Evolutionary conservation across 2,329 filamentous ascomycete genomes (phyloP).

Genomic region (Domatiomyces catenatus): DNA sequence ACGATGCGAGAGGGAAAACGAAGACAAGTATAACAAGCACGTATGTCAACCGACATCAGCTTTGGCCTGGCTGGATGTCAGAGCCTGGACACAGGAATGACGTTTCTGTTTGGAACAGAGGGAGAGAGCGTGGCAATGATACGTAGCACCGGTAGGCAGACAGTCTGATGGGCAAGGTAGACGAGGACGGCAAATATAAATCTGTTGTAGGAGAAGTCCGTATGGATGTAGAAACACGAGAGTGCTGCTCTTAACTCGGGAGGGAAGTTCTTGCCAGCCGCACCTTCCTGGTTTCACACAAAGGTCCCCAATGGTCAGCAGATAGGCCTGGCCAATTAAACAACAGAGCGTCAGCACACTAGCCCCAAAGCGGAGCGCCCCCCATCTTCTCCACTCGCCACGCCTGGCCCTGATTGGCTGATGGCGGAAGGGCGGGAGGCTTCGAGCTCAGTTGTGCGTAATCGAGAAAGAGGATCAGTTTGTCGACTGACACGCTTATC

Average conservation of each 20-base stretch:
- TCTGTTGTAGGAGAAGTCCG: not conserved
- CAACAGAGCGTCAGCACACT: not conserved
- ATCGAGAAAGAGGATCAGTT: not conserved
- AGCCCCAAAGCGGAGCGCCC: not conserved
- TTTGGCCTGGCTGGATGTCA: not conserved
- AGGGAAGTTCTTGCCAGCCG: not conserved
- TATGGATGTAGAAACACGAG: not conserved
- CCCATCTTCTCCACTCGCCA: not conserved
- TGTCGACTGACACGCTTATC: not conserved
- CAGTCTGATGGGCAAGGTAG: not conserved
- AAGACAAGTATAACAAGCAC: slow-evolving; percentile 38
- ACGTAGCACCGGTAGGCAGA: not conserved
- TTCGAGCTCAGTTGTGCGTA: not conserved
- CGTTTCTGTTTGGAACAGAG: not conserved
- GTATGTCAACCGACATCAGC: slow-evolving; percentile 45
- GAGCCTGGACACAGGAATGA: not conserved
- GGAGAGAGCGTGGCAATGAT: not conserved
- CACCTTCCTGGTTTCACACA: not conserved
- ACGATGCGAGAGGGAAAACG: slow-evolving; percentile 41
- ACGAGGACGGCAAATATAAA: not conserved
- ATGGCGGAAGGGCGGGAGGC: not conserved
- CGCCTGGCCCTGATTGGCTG: not conserved
- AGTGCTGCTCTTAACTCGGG: not conserved
- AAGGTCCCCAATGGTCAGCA: not conserved
- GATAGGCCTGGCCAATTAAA: not conserved